Evolutionary conservation across 305 asterid species (phyloP), one percentile per base, ranked within the genome.

Genomic region (Fraxinus angustifolia): DNA sequence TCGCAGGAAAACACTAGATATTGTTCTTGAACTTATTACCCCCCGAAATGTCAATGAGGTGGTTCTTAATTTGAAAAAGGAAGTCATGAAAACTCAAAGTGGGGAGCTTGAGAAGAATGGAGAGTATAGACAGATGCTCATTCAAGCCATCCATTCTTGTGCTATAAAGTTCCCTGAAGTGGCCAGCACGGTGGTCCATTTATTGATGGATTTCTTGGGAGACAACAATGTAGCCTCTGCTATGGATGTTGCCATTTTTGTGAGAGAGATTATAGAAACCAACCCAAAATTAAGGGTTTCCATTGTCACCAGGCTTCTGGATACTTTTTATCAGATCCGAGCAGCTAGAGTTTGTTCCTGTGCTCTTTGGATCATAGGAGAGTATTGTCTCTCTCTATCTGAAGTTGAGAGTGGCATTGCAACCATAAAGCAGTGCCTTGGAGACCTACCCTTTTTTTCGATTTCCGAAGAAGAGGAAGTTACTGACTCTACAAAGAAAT

Each of bases 151-250:
- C 80, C 99, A 96, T 91, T 92, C 95, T 11, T 96, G 98, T 85
- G 98, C 97, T n/a, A 91, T 96, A 80, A 96, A 94, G 90, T 96
- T 91, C 90, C 97, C 98, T 10, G 99, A 94, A 84, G 97, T 96
- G 31, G 99, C 99, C 62, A 96, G 97, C 90, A 96, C 98, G 8
- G 99, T 96, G 65, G 98, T 96, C 45, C 99, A 94, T 83, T 86
- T 96, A 50, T 88, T 96, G 90, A 94, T 96, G 97, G 99, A 96
- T 88, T 96, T 96, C 91, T 87, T 94, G 91, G 98, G 98, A 79
- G 99, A 96, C 88, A 94, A 80, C 93, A 96, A 96, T 65, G 92
- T 93, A 23, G 97, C 99, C 75, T 96, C 99, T 86, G 98, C 98
- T 12, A 85, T 96, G 90, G 98, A 96, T 80, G 99, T 96, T 78